These are phyloP conservation scores for Bryopsis sp. DNA, from an alignment of 139 green algal species.

Conservation along the genomic window DNA sequence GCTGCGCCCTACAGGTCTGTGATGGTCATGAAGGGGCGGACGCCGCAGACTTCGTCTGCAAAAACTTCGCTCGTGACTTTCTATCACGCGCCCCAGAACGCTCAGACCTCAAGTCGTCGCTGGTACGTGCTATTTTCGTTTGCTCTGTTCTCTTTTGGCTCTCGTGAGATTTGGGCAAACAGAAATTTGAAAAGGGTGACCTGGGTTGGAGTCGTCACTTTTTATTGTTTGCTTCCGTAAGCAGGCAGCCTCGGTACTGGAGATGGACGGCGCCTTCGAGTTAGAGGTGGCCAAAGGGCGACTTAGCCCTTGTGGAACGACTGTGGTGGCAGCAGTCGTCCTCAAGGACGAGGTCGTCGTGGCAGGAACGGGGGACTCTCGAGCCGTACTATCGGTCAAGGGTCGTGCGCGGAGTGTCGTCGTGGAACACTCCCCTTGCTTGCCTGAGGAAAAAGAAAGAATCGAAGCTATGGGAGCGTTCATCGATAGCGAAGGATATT, in stretches of 20 bases:
- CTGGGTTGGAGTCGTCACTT: too few relatives aligned
- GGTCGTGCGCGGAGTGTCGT: slow-evolving; percentile 21
- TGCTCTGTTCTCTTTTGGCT: not conserved
- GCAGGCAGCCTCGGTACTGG: too few relatives aligned
- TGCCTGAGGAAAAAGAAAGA: slow-evolving; percentile 1
- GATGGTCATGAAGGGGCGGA: slow-evolving; percentile 12
- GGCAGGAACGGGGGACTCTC: slow-evolving; percentile 20
- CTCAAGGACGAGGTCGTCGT: not conserved
- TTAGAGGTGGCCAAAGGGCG: not conserved
- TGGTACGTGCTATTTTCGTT: not conserved
- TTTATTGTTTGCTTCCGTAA: too few relatives aligned
- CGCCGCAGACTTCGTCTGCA: not conserved
- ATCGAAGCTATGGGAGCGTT: not conserved
- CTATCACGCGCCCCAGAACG: not conserved
- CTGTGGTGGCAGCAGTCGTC: slow-evolving; percentile 1
- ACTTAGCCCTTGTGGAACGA: slow-evolving; percentile 2
- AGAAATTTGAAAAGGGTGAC: too few relatives aligned
- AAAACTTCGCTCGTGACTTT: slow-evolving; percentile 8
- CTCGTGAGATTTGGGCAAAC: too few relatives aligned
- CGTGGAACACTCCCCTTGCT: slow-evolving; percentile 28
- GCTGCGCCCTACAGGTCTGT: too few relatives aligned
- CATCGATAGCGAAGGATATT: slow-evolving; percentile 6
- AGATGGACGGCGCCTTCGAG: not conserved
- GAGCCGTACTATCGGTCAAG: slow-evolving; percentile 26
- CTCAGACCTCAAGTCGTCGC: not conserved